Evolutionary conservation across 257 asterid genomes (phyloP).

Genomic region (Solanum bulbocastanum): DNA sequence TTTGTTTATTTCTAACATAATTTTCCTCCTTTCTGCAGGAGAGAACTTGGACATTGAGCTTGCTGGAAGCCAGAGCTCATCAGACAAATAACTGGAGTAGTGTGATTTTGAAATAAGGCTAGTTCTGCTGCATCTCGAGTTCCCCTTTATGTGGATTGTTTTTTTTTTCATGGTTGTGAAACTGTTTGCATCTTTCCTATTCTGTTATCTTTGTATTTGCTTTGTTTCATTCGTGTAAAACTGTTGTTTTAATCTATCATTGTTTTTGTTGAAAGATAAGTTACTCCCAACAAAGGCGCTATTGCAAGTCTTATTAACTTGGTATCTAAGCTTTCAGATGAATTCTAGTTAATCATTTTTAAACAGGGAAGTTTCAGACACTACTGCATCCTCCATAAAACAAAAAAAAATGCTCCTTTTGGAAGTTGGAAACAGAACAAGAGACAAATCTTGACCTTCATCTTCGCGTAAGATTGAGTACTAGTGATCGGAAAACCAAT

Average conservation of each 20-base stretch:
- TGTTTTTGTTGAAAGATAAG: background rate
- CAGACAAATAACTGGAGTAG: background rate
- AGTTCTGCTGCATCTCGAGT: background rate
- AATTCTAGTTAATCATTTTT: background rate
- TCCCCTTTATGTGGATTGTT: background rate
- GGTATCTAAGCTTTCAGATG: background rate
- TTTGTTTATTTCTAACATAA: background rate
- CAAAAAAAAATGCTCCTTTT: background rate
- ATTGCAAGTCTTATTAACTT: background rate
- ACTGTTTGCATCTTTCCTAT: background rate
- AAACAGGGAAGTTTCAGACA: background rate
- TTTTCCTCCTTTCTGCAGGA: background rate
- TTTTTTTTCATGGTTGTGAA: background rate
- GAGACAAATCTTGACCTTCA: background rate
- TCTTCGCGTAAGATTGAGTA: too few species aligned
- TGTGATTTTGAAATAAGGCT: background rate
- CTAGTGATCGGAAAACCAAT: too few species aligned
- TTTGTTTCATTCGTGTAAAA: background rate
- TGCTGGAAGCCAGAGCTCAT: background rate
- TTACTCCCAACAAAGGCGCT: background rate
- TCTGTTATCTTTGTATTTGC: background rate
- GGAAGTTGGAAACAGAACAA: background rate
- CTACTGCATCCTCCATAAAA: background rate
- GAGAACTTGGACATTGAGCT: background rate
- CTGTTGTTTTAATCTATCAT: background rate